Base-by-base conservation (phyloP, 805 yeast species). In the Teunomyces panamensis region DNA sequence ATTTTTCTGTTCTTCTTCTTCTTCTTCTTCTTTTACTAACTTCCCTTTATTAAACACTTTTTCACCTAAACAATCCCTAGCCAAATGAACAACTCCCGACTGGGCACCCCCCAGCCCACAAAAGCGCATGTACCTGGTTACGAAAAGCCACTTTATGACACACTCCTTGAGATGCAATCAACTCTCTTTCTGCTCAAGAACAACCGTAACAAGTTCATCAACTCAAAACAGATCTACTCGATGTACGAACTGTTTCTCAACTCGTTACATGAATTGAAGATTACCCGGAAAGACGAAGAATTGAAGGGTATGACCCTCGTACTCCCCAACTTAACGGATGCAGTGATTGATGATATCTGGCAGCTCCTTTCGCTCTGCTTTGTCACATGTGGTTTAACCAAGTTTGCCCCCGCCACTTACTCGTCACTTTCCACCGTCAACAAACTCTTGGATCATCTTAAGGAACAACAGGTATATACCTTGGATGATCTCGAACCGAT, bases 361-460 rank as follows among this genome's bases (percentile, higher is more conserved):
- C 97, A 92, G 65, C 69, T 94, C 42, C 69, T 92, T 39, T 86
- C 96, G 10, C 74, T 94, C 44, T 86, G 94, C 55, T 89, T 91
- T 65, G 80, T 92, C 59, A 89, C 98, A 2, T 94, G 95, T 49
- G 99, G 99, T 2, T 73, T 89, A 56, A 86, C 87, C 42, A 85
- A 89, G 56, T 79, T 89, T 30, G 96, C 97, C 1, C 96, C 98
- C 1, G 96, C 97, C 4, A 88, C 96, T 0, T 94, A 87, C 67
- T 92, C 96, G 5, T 87, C 96, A 3, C 70, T 92, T 36, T 77
- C 90, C 36, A 89, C 98, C 0, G 96, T 94, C 16, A 85, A 85
- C 67, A 82, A 94, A 56, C 71, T 94, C 49, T 74, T 94, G 55
- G 87, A 82, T 53, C 98, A 92, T 67, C 71, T 92, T 51, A 79